Base-by-base conservation (phyloP, 768 basidiomycete species). In the Agrocybe chaxingu region DNA sequence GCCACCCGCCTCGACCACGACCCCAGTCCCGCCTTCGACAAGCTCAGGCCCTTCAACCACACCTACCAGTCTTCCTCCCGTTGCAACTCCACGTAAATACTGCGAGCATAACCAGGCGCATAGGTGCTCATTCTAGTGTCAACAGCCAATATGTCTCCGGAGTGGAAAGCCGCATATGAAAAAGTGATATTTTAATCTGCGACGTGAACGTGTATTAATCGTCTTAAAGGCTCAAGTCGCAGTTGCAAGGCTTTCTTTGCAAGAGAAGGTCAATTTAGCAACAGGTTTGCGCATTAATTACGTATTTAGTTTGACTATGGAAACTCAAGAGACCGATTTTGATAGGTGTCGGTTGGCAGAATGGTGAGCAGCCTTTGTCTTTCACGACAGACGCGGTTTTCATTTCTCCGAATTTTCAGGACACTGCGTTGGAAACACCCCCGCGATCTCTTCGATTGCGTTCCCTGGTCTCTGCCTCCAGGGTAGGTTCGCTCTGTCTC, bases 261-360 rank as follows among this genome's bases (percentile, higher is more conserved):
- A 79, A 49, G 81, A 85, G 53, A 82, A 84, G 58, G 76, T 82
- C 29, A 74, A 74, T 48, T 64, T 85, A 10, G 78, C 74, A 0
- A 84, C 82, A 19, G 82, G 81, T 66, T 52, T 61, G 53, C 45
- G 9, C 30, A 13, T 34, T 38, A 36, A 8, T 24, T 12, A 19
- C 10, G 31, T 41, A 33, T 33, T 4, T 3, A 8, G 34, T 36
- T 12, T 10, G 36, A 33, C 12, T 24, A 24, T 24, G 24, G 24
- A 24, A 24, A 24, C 24, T 24, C 24, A 24, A 24, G 24, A 24
- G 24, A 24, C 24, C 24, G 1, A 24, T 24, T 24, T 24, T 24
- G 24, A 24, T 51, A 71, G 73, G 73, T 46, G 66, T 77, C 29
- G 71, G 72, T 36, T 77, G 73, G 74, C 62, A 69, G 58, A 70